Conservation (phyloP, 495 filamentous ascomycete genomes). For the Penicillium herquei region DNA sequence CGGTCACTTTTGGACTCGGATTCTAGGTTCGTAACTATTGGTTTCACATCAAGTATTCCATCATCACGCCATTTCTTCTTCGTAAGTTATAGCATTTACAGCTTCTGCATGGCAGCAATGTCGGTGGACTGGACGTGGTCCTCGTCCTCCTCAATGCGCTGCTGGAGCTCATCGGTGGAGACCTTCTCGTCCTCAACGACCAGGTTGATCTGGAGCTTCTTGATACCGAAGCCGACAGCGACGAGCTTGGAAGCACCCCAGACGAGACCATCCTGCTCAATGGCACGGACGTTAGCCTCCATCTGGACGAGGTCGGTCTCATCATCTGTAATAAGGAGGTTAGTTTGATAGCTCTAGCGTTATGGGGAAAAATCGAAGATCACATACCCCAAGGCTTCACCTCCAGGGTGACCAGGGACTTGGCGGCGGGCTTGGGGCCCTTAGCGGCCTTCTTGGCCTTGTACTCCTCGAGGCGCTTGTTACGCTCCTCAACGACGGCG, state of each 20-base stretch:
- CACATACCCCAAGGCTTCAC: conserved; percentile 98
- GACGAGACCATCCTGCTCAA: conserved; percentile 90
- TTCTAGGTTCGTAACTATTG: conserved; percentile 30
- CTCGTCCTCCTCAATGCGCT: conserved; percentile 83
- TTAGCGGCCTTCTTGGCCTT: conserved; percentile 95
- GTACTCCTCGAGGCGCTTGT: conserved; percentile 89
- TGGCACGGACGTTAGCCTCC: conserved; percentile 77
- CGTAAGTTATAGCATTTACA: conserved; percentile 58
- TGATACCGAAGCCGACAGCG: conserved; percentile 93
- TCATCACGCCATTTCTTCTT: conserved; percentile 42
- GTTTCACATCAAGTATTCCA: conserved; percentile 38
- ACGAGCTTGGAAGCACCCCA: conserved; percentile 94
- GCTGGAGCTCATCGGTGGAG: conserved; percentile 82
- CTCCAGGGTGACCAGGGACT: conserved; percentile 92
- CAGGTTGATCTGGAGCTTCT: conserved; percentile 98
- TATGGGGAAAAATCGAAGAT: conserved; percentile 4
- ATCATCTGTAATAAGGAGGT: conserved; percentile 60
- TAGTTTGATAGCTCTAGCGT: conserved; percentile 18
- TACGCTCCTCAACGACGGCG: conserved; percentile 76
- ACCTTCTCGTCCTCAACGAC: conserved; percentile 98
- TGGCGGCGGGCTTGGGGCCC: conserved; percentile 77
- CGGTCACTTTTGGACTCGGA: conserved; percentile 19
- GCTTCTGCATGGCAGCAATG: conserved; percentile 87
- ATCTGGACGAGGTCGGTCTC: conserved; percentile 86
- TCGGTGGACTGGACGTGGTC: conserved; percentile 97